Base-by-base conservation (phyloP, 139 green algal species). In the Astrephomene gubernaculifera region DNA sequence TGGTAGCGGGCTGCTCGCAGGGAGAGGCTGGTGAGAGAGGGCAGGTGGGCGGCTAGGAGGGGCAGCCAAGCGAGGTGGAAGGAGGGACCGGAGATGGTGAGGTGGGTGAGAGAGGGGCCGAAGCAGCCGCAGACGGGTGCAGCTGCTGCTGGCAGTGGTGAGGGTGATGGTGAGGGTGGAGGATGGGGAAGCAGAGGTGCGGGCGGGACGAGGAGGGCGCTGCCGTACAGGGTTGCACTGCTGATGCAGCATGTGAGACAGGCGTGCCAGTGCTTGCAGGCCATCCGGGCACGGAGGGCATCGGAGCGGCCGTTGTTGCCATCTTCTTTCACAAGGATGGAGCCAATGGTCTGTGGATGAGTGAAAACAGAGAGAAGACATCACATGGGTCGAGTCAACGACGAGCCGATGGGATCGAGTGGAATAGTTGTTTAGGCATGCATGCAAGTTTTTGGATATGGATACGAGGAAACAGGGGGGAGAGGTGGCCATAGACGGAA, bases 241-340 rank as follows among this genome's bases (percentile, higher is more conserved):
- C 21, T 44, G 31, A 84, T 2, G 41, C 60, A 53, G 63, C 63
- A 63, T 3, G 43, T 84, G 25, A 84, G 31, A 63, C 31, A 53
- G 44, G 61, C 44, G 63, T 65, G 61, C 78, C 78, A 84, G 78
- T 74, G 78, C 31, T 36, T 64, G 78, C 78, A 84, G 19, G 31
- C 78, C 38, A 75, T 61, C 29, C 78, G 63, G 0, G 78, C 61
- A 2, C 78, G 61, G 9, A 84, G 78, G n/a, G 31, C 29, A 25
- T 84, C 78, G 6, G 35, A 6, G 5, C 38, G 19, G 63, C 31
- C 7, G n/a, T 70, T 31, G 63, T n/a, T 22, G 10, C 24, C 25
- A 31, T 4, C 14, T 12, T 36, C 68, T 22, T 33, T 22, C 68
- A 36, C 68, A 38, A 75, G 68, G 14, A 54, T 53, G 38, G 17